phyloP scores from a whole-genome alignment of 2,329 filamentous ascomycete species.

The Cladosporium sp. region DNA sequence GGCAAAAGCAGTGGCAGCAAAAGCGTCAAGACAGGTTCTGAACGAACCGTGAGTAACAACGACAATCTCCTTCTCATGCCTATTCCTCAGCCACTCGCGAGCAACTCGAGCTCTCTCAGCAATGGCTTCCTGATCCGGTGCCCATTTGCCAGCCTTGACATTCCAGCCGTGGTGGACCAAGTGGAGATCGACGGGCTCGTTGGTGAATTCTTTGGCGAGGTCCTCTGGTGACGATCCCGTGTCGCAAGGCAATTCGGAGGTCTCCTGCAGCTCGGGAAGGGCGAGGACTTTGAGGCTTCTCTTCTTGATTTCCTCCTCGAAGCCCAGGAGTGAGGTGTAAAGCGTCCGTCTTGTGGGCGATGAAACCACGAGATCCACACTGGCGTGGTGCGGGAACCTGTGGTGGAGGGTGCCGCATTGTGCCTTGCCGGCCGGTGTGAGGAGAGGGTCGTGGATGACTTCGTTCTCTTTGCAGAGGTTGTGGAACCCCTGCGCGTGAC shows the following conservation, averaged over 20 bases:
- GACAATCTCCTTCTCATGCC: constrained; percentile 62
- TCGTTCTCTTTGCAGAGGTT: constrained; percentile 71
- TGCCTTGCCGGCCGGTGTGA: constrained; percentile 70
- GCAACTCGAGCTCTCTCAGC: constrained; percentile 58
- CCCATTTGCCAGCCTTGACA: constrained; percentile 54
- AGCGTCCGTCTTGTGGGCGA: constrained; percentile 79
- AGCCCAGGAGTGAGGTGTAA: constrained; percentile 69
- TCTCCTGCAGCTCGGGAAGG: constrained; percentile 75
- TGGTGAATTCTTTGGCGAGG: constrained; percentile 59
- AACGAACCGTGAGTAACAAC: constrained; percentile 70
- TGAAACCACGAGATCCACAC: constrained; percentile 67
- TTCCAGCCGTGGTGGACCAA: constrained; percentile 63
- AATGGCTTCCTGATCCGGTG: constrained; percentile 49
- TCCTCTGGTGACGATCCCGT: constrained; percentile 58
- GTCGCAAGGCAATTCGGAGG: constrained; percentile 70
- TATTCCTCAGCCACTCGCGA: constrained; percentile 52
- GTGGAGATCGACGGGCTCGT: constrained; percentile 57
- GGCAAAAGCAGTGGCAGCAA: not conserved
- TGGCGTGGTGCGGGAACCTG: constrained; percentile 60
- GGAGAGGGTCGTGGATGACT: constrained; percentile 67
- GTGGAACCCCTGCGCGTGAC: constrained; percentile 73
- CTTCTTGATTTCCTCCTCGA: constrained; percentile 52
- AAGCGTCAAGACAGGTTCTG: not conserved
- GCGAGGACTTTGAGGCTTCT: constrained; percentile 54
- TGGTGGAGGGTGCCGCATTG: constrained; percentile 66